A percentile compares a stretch with the other conserved stretches of the same genome.
Evolutionary conservation across 805 yeast genomes (phyloP).

Genomic region (Candida xyloterini): DNA sequence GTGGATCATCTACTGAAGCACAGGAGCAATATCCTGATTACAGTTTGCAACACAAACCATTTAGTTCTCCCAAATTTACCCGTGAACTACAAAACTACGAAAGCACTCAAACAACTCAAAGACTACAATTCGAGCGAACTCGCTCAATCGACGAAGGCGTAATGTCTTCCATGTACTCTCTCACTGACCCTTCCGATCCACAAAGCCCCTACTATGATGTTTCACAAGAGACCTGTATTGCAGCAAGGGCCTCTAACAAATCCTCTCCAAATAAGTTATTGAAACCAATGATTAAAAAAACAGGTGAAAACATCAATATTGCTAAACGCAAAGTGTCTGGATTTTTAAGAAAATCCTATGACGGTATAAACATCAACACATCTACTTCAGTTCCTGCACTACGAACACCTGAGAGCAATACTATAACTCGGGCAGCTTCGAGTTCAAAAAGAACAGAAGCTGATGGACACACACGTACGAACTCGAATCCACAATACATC

Average conservation of each 20-base stretch:
- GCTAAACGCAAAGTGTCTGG: slow-evolving; percentile 30
- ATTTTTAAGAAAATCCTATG: slow-evolving; percentile 26
- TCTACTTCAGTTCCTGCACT: slow-evolving; percentile 1
- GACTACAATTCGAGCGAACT: slow-evolving; percentile 17
- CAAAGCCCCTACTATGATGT: slow-evolving; percentile 25
- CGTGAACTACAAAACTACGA: slow-evolving; percentile 8
- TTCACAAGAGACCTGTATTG: slow-evolving; percentile 5
- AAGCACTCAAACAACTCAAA: slow-evolving; percentile 17
- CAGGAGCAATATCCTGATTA: slow-evolving; percentile 3
- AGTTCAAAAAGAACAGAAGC: background rate
- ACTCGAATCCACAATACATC: slow-evolving; percentile 31
- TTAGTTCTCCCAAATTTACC: slow-evolving; percentile 11
- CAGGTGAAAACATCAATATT: slow-evolving; percentile 25
- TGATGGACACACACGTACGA: slow-evolving; percentile 7
- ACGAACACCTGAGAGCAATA: background rate
- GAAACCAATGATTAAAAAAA: slow-evolving; percentile 24
- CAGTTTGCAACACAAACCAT: background rate
- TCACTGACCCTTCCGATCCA: slow-evolving; percentile 23
- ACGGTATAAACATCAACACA: slow-evolving; percentile 15
- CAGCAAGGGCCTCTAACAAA: slow-evolving; percentile 6
- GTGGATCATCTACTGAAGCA: slow-evolving; percentile 42
- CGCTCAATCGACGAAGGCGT: slow-evolving; percentile 15
- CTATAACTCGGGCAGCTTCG: background rate
- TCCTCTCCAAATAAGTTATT: slow-evolving; percentile 19
- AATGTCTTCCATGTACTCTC: slow-evolving; percentile 20